Base-by-base conservation (phyloP, 768 basidiomycete species). In the Podaxis mareebaensis region DNA sequence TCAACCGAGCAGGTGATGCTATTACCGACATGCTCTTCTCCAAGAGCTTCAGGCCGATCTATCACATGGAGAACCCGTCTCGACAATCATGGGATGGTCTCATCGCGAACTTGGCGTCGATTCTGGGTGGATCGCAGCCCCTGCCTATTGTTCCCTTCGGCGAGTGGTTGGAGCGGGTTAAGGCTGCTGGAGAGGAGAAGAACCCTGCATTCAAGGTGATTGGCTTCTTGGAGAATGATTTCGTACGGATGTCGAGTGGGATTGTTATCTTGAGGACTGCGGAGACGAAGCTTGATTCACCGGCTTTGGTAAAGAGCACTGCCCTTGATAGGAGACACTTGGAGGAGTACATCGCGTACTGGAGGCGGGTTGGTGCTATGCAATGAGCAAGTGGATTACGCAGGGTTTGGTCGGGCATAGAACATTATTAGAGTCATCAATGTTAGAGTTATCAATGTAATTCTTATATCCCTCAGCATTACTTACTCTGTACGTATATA, bases 51-150 rank as follows among this genome's bases (percentile, higher is more conserved):
- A 67, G 68, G 30, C 69, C 71, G 3, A 66, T 74, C 28, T 76
- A 76, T 55, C 76, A 76, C 55, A 64, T 78, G 69, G 77, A 78
- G 60, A 77, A 76, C 55, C 75, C 76, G 0, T 73, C 71, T 13
- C 72, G 75, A 12, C 76, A 77, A 58, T 73, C 75, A 0, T 77
- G 76, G 75, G 60, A 64, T 26, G 74, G 71, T 3, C 56, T 77
- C 20, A 62, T 77, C 15, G 63, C 67, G 13, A 65, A 69, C 58
- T 66, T 78, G n/a, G 67, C 71, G 1, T 57, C 48, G 4, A 68
- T 76, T 13, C 65, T 75, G 0, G 66, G 71, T 28, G 39, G 58
- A 6, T 65, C 40, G 17, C 26, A 52, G n/a, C 67, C 69, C 33
- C 60, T 74, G 17, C 69, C 72, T 24, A 36, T 68, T n/a, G 65